Percentiles rank a stretch among this genome's conserved stretches.
Evolutionary conservation across 164 flowering plant species (phyloP).

Genomic region (Euptelea pleiosperma): DNA sequence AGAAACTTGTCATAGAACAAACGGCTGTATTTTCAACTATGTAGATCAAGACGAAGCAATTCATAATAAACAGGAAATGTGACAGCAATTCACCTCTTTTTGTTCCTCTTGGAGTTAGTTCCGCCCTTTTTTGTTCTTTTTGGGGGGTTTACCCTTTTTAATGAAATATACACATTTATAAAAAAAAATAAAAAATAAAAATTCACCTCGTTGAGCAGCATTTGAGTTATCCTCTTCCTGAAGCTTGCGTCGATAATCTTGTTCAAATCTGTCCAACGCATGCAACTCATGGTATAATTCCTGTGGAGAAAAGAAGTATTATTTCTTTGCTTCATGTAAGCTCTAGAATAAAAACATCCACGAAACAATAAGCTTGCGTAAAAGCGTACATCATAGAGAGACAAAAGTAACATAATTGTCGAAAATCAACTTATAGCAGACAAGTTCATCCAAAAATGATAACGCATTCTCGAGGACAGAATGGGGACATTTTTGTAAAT

Average conservation of each 20-base stretch:
- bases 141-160: too few relatives aligned
- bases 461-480: too few relatives aligned
- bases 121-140: too few relatives aligned
- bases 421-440: too few relatives aligned
- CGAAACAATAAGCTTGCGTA: background rate
- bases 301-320: constrained; percentile 37
- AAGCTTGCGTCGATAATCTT: constrained; percentile 73
- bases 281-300: constrained; percentile 89
- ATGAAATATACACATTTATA: too few relatives aligned
- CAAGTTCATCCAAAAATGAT: too few relatives aligned
- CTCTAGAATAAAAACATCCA: background rate
- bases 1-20: background rate
- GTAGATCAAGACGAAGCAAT: background rate
- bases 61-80: background rate
- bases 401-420: too few relatives aligned
- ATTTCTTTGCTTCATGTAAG: background rate
- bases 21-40: background rate
- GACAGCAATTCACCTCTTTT: constrained; percentile 4
- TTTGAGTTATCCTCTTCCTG: constrained; percentile 78
- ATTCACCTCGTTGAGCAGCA: constrained; percentile 55
- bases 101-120: too few relatives aligned
- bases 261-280: constrained; percentile 89
- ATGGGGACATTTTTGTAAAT: too few relatives aligned
- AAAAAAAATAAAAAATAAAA: too few relatives aligned
- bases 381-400: background rate